A percentile compares a stretch with the other conserved stretches of the same genome.
These are phyloP conservation scores for Paraphoma chrysanthemicola DNA, from an alignment of 2,329 filamentous ascomycete species.

Conservation along the genomic window DNA sequence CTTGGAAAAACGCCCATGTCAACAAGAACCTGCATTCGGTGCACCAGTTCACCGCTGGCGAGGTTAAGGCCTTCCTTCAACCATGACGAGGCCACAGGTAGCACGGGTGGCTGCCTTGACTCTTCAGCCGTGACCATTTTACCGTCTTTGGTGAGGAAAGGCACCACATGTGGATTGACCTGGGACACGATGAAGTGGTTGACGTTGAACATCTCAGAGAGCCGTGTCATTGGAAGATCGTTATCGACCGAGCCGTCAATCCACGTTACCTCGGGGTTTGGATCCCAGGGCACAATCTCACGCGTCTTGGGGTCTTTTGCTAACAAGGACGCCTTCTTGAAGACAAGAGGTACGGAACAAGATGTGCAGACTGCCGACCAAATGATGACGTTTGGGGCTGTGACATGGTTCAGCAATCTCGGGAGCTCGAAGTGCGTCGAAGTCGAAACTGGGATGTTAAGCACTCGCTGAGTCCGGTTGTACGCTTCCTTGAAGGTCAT, in stretches of 20 bases:
- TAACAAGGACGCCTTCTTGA: conserved; percentile 77
- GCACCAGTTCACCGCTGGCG: conserved; percentile 79
- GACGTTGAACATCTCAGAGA: conserved; percentile 96
- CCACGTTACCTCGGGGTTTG: conserved; percentile 77
- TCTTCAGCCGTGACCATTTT: conserved; percentile 51
- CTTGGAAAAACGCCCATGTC: conserved; percentile 84
- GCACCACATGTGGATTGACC: conserved; percentile 92
- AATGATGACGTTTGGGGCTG: conserved; percentile 91
- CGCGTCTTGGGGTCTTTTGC: conserved; percentile 86
- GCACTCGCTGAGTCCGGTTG: conserved; percentile 87
- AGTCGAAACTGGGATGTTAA: conserved; percentile 93
- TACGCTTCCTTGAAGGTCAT: conserved; percentile 96
- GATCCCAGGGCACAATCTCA: conserved; percentile 81
- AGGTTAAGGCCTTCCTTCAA: conserved; percentile 72
- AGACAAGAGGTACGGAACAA: conserved; percentile 88
- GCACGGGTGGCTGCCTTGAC: conserved; percentile 37
- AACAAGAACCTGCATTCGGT: conserved; percentile 79
- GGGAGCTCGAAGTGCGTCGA: conserved; percentile 88
- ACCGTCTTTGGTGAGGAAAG: conserved; percentile 81
- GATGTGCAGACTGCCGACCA: conserved; percentile 97
- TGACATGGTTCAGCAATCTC: conserved; percentile 87
- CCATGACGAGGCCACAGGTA: conserved; percentile 62
- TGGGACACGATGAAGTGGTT: conserved; percentile 98
- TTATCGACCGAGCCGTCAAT: conserved; percentile 96
- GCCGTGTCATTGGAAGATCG: conserved; percentile 86